These are phyloP conservation scores for Mrakia gelida DNA, from an alignment of 768 basidiomycete species.

Conservation along the genomic window DNA sequence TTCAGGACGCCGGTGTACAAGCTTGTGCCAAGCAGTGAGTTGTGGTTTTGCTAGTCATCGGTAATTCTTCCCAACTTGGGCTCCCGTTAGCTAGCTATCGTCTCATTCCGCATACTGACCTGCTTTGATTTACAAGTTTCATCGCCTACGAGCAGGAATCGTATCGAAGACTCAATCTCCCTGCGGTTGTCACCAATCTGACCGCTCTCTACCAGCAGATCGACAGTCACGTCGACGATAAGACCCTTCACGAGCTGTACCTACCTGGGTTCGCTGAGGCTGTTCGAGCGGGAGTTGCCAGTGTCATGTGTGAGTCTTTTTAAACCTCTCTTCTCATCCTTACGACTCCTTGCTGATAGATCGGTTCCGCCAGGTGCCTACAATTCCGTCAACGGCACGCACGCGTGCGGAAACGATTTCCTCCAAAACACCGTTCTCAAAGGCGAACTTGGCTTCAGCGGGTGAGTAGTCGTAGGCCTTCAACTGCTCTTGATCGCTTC, in stretches of 20 bases:
- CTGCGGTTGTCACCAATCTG: neutral
- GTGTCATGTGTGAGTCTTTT: constrained; percentile 38
- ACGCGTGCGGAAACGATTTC: constrained; percentile 42
- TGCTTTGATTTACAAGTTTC: constrained; percentile 28
- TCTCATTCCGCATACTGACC: neutral
- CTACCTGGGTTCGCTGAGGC: constrained; percentile 45
- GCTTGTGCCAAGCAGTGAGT: constrained; percentile 40
- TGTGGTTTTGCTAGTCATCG: neutral
- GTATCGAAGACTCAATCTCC: constrained; percentile 31
- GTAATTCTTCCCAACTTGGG: neutral
- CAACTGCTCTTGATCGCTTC: too few species aligned
- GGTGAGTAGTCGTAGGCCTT: neutral
- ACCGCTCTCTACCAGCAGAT: constrained; percentile 32
- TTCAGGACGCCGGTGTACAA: constrained; percentile 36
- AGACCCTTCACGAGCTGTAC: constrained; percentile 45
- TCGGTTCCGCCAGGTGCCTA: constrained; percentile 3
- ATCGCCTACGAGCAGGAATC: constrained; percentile 44
- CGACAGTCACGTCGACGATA: constrained; percentile 38
- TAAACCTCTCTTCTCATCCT: constrained; percentile 2
- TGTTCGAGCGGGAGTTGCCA: constrained; percentile 44
- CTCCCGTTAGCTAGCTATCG: neutral
- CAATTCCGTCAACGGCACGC: constrained; percentile 43
- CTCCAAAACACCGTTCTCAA: constrained; percentile 43
- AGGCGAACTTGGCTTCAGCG: constrained; percentile 36
- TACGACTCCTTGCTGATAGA: neutral